Evolutionary conservation across 2,329 filamentous ascomycete genomes (phyloP), one percentile per base, ranked within the genome.

Genomic region (Claviceps paspali): DNA sequence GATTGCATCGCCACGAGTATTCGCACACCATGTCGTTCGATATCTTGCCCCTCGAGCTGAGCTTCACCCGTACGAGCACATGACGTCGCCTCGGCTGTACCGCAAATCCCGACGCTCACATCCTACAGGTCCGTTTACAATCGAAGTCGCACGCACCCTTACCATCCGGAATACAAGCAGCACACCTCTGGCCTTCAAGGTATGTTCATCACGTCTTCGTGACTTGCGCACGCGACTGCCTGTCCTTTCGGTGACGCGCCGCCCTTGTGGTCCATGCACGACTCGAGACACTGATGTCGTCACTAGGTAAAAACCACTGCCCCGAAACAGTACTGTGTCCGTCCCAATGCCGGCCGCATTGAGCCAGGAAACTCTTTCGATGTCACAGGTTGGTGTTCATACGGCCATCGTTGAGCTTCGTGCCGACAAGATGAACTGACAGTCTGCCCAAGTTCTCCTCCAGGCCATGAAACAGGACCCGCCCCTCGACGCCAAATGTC

Each of bases 391-490:
- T 30, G 21, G 32, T 15, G 15, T n/a, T n/a, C n/a, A n/a, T n/a
- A n/a, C n/a, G n/a, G n/a, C n/a, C n/a, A n/a, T n/a, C n/a, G n/a
- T n/a, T n/a, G n/a, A n/a, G n/a, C n/a, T n/a, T n/a, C n/a, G n/a
- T n/a, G n/a, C n/a, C n/a, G n/a, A n/a, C n/a, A 21, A 15, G 5
- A 15, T 9, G 8, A 15, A 15, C 47, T 50, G 38, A 52, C 47
- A 41, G 27, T 11, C 23, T 19, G 19, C 30, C 29, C 32, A 44
- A 92, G 91, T 98, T 41, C 78, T 96, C 27, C 76, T 98, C 29
- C 91, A 98, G 65, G 86, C 88, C 18, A 95, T 98, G 91, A 95
- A 94, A 68, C 76, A 85, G 54, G 87, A 96, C 52, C 88, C 88
- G 39, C 74, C 87, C 15, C 60, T 68, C 40, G 87, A 94, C 56